These are phyloP conservation scores for Ceratocystis destructans DNA, from an alignment of 2,329 filamentous ascomycete genomes.

Conservation along the genomic window DNA sequence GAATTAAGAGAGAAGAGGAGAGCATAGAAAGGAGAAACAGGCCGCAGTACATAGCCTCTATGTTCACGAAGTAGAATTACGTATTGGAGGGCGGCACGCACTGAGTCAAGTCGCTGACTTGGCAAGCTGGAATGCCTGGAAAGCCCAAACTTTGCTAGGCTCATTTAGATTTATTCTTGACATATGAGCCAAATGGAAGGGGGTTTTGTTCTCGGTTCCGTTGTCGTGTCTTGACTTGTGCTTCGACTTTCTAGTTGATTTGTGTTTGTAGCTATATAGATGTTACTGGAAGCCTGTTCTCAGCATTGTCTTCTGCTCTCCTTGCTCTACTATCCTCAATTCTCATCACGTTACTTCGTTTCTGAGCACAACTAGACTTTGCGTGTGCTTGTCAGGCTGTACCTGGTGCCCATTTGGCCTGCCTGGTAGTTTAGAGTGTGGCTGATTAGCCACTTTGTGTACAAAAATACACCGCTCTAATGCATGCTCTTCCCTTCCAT, in stretches of 20 bases:
- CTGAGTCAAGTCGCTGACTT: too few relatives aligned
- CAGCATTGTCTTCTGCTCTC: not conserved
- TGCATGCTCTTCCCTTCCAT: not conserved
- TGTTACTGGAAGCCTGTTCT: not conserved
- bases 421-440: not conserved
- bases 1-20: not conserved
- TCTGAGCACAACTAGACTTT: not conserved
- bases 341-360: too few relatives aligned
- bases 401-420: not conserved
- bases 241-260: too few relatives aligned
- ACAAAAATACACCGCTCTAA: constrained; percentile 3
- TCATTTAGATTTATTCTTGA: not conserved
- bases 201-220: not conserved
- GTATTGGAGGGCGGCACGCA: too few relatives aligned
- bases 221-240: too few relatives aligned
- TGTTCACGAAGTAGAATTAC: not conserved
- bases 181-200: not conserved
- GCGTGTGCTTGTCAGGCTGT: not conserved
- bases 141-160: not conserved
- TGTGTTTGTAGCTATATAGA: not conserved
- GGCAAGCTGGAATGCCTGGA: not conserved
- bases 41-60: not conserved
- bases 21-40: not conserved
- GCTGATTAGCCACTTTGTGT: not conserved
- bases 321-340: not conserved